Percentiles rank a stretch among this genome's conserved stretches.
Evolutionary conservation across 2,329 filamentous ascomycete genomes (phyloP).

Genomic region (Pseudogymnoascus pannorum): DNA sequence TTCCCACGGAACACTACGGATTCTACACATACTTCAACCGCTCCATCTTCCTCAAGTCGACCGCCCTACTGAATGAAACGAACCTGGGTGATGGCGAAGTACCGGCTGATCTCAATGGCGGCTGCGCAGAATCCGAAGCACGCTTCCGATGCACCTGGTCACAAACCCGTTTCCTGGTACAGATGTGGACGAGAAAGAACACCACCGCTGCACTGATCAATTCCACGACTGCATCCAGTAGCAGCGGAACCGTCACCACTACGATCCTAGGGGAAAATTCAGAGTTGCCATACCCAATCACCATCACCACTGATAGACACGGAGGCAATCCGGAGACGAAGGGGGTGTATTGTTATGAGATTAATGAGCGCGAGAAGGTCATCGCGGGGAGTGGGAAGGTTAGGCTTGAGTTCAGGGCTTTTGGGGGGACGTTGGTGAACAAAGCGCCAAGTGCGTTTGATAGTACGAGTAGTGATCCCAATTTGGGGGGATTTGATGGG

Average conservation of each 20-base stretch:
- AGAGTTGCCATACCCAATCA: constrained; percentile 56
- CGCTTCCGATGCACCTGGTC: constrained; percentile 50
- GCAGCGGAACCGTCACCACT: constrained; percentile 20
- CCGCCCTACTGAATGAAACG: constrained; percentile 38
- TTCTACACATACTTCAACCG: constrained; percentile 92
- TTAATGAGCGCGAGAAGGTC: constrained; percentile 42
- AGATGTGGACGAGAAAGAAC: constrained; percentile 54
- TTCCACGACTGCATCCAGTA: constrained; percentile 12
- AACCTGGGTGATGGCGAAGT: constrained; percentile 34
- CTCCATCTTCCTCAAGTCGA: constrained; percentile 69
- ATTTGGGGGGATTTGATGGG: constrained; percentile 54
- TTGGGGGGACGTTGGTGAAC: constrained; percentile 48
- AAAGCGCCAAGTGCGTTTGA: constrained; percentile 31
- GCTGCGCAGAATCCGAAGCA: constrained; percentile 45
- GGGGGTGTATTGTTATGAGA: constrained; percentile 45
- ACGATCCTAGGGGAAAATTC: constrained; percentile 36
- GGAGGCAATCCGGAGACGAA: constrained; percentile 49
- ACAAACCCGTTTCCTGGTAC: constrained; percentile 54
- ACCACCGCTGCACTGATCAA: constrained; percentile 38
- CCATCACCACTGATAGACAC: constrained; percentile 54
- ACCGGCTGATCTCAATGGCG: constrained; percentile 47
- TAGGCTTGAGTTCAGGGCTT: constrained; percentile 42
- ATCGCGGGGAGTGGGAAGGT: constrained; percentile 37
- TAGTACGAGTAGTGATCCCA: constrained; percentile 33
- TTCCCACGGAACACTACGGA: constrained; percentile 78